Evolutionary conservation across 2,329 filamentous ascomycete species (phyloP).

Genomic region (Cercospora janseana): DNA sequence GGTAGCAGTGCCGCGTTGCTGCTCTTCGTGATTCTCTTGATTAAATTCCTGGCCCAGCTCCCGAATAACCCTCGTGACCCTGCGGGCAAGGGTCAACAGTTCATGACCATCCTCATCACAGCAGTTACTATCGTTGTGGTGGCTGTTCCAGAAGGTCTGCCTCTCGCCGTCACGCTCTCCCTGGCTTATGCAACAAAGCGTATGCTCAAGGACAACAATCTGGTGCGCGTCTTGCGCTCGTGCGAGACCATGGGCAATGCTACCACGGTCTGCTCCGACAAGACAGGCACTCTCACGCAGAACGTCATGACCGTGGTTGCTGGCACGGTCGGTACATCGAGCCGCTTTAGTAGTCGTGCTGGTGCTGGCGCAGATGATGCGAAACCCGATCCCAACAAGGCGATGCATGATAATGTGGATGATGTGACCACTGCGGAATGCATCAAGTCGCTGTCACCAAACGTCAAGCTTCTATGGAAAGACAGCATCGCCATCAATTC

Average conservation of each 20-base stretch:
- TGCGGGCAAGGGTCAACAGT: constrained; percentile 72
- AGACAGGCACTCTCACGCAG: constrained; percentile 71
- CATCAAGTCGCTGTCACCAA: constrained; percentile 50
- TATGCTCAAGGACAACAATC: constrained; percentile 68
- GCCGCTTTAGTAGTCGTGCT: constrained; percentile 53
- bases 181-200: constrained; percentile 66
- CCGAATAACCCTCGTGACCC: constrained; percentile 54
- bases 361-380: constrained; percentile 27
- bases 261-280: constrained; percentile 76
- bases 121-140: constrained; percentile 67
- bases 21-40: constrained; percentile 80
- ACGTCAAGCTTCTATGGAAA: constrained; percentile 57
- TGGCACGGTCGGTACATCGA: constrained; percentile 62
- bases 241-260: constrained; percentile 72
- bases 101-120: constrained; percentile 62
- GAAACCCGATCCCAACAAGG: constrained; percentile 28
- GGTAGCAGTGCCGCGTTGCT: constrained; percentile 74
- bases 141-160: constrained; percentile 66
- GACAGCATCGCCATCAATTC: constrained; percentile 68
- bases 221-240: constrained; percentile 65
- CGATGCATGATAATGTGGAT: constrained; percentile 41
- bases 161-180: constrained; percentile 66
- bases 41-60: constrained; percentile 75
- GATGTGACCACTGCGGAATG: constrained; percentile 57
- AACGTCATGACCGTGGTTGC: constrained; percentile 77